These are phyloP conservation scores for Aspergillus sp. DNA, from an alignment of 2,329 filamentous ascomycete genomes.

Conservation along the genomic window DNA sequence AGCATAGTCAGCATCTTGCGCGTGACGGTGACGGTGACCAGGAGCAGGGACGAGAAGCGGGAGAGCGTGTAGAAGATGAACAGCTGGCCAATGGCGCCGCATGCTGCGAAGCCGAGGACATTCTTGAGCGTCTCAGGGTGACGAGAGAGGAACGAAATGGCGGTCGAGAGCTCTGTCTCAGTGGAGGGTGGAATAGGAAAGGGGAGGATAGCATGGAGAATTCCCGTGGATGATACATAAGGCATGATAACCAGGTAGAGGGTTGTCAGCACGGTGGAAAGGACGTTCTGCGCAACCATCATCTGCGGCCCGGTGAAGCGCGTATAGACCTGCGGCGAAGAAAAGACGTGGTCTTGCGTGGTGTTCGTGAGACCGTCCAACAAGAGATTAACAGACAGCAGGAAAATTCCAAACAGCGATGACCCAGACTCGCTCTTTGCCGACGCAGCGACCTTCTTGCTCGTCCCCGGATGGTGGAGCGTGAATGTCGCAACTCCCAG, in stretches of 20 bases:
- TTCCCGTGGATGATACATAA: conserved; percentile 61
- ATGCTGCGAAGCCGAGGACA: conserved; percentile 80
- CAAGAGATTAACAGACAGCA: conserved; percentile 81
- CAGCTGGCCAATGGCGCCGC: conserved; percentile 86
- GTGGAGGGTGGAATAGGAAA: conserved; percentile 48
- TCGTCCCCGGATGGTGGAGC: conserved; percentile 64
- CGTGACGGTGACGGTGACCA: conserved; percentile 95
- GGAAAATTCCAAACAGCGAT: conserved; percentile 63
- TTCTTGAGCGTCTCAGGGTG: conserved; percentile 80
- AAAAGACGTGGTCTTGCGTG: conserved; percentile 92
- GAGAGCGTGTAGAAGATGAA: conserved; percentile 97
- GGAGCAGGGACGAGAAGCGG: conserved; percentile 80
- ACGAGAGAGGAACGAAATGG: conserved; percentile 67
- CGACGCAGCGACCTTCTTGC: conserved; percentile 42
- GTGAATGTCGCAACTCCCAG: conserved; percentile 92
- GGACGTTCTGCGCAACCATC: conserved; percentile 97
- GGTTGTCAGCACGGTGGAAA: conserved; percentile 69
- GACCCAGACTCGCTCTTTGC: conserved; percentile 52
- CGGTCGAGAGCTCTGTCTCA: conserved; percentile 70
- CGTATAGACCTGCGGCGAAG: conserved; percentile 53
- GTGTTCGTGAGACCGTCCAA: conserved; percentile 95
- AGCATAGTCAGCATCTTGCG: conserved; percentile 99
- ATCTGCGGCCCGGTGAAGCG: conserved; percentile 90
- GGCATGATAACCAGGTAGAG: conserved; percentile 71
- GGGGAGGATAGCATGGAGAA: conserved; percentile 60